Conservation (phyloP, 2,329 filamentous ascomycete species). For the Hymenoscyphus occultus region DNA sequence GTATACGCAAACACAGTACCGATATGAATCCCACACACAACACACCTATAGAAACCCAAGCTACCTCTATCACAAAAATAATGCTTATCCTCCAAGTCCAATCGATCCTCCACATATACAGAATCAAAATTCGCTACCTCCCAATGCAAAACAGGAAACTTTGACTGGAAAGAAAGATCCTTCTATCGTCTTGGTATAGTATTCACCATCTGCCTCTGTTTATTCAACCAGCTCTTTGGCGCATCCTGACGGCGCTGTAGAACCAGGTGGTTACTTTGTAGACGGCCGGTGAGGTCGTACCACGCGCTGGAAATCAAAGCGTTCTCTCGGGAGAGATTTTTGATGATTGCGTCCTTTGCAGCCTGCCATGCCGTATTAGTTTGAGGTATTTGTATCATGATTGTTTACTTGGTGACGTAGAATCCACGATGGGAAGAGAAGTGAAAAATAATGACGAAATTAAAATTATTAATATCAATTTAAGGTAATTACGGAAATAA, state of each 20-base stretch:
- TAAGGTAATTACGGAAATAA: slow-evolving; percentile 9
- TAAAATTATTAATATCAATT: slow-evolving; percentile 1
- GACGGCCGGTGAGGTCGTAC: slow-evolving; percentile 75
- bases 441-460: neutral
- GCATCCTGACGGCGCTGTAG: slow-evolving; percentile 71
- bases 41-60: slow-evolving; percentile 8
- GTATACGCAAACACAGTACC: slow-evolving; percentile 19
- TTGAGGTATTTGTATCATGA: neutral
- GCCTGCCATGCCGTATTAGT: slow-evolving; percentile 24
- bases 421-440: neutral
- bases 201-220: slow-evolving; percentile 71
- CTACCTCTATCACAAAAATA: slow-evolving; percentile 6
- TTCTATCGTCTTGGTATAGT: slow-evolving; percentile 32
- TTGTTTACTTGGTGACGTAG: neutral
- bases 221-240: slow-evolving; percentile 80
- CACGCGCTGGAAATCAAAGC: slow-evolving; percentile 77
- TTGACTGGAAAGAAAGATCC: neutral
- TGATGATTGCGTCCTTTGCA: slow-evolving; percentile 34
- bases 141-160: slow-evolving; percentile 11
- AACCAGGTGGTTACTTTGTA: slow-evolving; percentile 81
- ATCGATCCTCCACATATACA: neutral
- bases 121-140: slow-evolving; percentile 9
- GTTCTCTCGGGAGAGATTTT: slow-evolving; percentile 74
- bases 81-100: slow-evolving; percentile 7
- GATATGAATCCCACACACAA: slow-evolving; percentile 6